A percentile compares a stretch with the other conserved stretches of the same genome.
Conservation (phyloP, 257 asterid genomes). For the Solanum habrochaites region DNA sequence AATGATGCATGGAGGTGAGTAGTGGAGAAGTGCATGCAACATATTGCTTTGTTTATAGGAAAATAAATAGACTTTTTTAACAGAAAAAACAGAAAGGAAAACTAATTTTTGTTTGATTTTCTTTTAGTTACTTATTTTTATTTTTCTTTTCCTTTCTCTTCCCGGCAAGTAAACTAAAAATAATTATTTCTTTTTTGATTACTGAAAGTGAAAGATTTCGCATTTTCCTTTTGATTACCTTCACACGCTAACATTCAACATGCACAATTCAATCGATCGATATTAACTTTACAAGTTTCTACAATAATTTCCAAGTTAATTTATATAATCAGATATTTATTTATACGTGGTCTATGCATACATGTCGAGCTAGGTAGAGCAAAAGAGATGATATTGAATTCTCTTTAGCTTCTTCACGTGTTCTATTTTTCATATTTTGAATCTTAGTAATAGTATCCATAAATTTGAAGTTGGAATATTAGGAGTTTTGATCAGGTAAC, state of each 20-base stretch:
- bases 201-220: slow-evolving; percentile 8
- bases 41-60: slow-evolving; percentile 9
- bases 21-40: slow-evolving; percentile 16
- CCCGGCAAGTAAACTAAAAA: slow-evolving; percentile 14
- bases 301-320: neutral
- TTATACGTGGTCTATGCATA: too few relatives aligned
- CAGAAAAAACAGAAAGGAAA: neutral
- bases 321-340: neutral
- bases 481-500: neutral
- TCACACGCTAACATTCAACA: neutral
- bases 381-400: neutral
- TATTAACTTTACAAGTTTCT: neutral
- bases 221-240: neutral
- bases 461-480: neutral
- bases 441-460: too few relatives aligned
- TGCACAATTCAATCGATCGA: neutral
- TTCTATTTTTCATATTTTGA: too few relatives aligned
- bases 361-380: neutral
- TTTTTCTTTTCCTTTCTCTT: slow-evolving; percentile 9
- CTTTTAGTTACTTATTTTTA: neutral
- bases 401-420: too few relatives aligned
- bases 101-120: neutral
- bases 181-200: neutral
- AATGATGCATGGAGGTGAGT: slow-evolving; percentile 21
- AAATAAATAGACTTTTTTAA: neutral